phyloP scores from a whole-genome alignment of 805 yeast species.

The Nakazawaea peltata region DNA sequence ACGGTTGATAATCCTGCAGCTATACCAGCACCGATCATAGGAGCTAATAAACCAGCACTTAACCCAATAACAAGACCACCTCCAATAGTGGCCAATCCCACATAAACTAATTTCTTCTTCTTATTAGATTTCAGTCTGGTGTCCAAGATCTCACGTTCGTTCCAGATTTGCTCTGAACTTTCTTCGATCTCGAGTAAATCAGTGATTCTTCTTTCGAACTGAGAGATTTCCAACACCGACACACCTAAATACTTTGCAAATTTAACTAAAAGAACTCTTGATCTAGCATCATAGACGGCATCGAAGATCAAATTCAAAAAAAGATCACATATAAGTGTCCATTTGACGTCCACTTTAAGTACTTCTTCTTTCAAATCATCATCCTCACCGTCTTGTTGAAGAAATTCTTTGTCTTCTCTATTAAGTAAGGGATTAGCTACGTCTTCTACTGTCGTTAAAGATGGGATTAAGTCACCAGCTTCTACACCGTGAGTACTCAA shows the following conservation, averaged over 20 bases:
- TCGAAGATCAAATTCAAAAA: constrained; percentile 75
- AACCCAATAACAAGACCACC: constrained; percentile 92
- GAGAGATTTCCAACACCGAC: constrained; percentile 60
- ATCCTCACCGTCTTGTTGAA: constrained; percentile 24
- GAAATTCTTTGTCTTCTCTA: constrained; percentile 11
- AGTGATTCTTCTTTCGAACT: constrained; percentile 85
- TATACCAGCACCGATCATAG: constrained; percentile 96
- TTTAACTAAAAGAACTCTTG: constrained; percentile 65
- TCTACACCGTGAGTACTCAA: constrained; percentile 78
- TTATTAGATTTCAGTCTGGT: constrained; percentile 60
- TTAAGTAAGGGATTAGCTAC: constrained; percentile 43
- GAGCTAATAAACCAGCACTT: constrained; percentile 93
- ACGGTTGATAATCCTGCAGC: constrained; percentile 96
- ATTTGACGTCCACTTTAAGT: constrained; percentile 68
- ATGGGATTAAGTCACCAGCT: constrained; percentile 59
- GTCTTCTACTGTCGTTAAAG: constrained; percentile 43
- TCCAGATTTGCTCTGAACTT: constrained; percentile 68
- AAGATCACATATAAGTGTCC: constrained; percentile 92
- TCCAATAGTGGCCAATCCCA: constrained; percentile 93
- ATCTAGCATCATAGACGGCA: constrained; percentile 83
- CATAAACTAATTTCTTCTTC: constrained; percentile 67
- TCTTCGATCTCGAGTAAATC: constrained; percentile 88
- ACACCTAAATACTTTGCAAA: constrained; percentile 62
- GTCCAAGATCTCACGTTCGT: constrained; percentile 61
- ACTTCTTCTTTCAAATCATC: constrained; percentile 22